Conservation (phyloP, 2,329 filamentous ascomycete genomes). For the Nothophaeocryptopus gaeumannii region DNA sequence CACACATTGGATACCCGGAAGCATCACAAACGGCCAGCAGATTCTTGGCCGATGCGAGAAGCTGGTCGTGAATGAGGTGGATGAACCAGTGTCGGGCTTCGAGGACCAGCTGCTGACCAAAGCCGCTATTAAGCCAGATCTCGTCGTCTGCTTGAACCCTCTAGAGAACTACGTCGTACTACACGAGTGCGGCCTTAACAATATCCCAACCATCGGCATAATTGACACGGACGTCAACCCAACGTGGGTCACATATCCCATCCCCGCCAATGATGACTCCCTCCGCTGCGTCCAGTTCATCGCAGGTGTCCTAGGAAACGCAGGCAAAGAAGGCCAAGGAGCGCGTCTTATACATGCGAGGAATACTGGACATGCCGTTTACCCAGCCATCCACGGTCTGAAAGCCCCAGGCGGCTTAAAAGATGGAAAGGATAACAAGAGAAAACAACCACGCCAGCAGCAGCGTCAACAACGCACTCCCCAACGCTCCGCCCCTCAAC, state of each 20-base stretch:
- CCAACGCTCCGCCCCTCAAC: background rate
- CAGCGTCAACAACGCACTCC: background rate
- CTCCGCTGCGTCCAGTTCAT: slow-evolving; percentile 78
- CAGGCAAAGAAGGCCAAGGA: slow-evolving; percentile 73
- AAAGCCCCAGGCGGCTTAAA: slow-evolving; percentile 18
- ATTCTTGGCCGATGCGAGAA: slow-evolving; percentile 70
- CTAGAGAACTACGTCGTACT: slow-evolving; percentile 86
- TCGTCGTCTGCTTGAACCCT: slow-evolving; percentile 90
- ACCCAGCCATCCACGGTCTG: slow-evolving; percentile 39
- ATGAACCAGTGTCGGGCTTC: slow-evolving; percentile 63
- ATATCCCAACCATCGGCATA: slow-evolving; percentile 89
- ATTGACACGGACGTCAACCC: slow-evolving; percentile 93
- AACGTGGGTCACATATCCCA: slow-evolving; percentile 91
- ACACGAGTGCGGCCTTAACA: slow-evolving; percentile 84
- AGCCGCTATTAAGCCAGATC: slow-evolving; percentile 73
- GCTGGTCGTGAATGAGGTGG: slow-evolving; percentile 74
- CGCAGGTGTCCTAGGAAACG: slow-evolving; percentile 78
- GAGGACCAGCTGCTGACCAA: slow-evolving; percentile 62
- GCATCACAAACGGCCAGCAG: slow-evolving; percentile 87
- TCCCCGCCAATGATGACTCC: slow-evolving; percentile 96
- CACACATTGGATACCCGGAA: slow-evolving; percentile 86
- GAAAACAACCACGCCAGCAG: background rate
- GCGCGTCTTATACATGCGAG: slow-evolving; percentile 62
- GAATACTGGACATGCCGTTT: slow-evolving; percentile 60
- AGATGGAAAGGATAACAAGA: background rate